Conservation (phyloP, 352 stramenopile genomes). For the Phytophthora cryptogea region DNA sequence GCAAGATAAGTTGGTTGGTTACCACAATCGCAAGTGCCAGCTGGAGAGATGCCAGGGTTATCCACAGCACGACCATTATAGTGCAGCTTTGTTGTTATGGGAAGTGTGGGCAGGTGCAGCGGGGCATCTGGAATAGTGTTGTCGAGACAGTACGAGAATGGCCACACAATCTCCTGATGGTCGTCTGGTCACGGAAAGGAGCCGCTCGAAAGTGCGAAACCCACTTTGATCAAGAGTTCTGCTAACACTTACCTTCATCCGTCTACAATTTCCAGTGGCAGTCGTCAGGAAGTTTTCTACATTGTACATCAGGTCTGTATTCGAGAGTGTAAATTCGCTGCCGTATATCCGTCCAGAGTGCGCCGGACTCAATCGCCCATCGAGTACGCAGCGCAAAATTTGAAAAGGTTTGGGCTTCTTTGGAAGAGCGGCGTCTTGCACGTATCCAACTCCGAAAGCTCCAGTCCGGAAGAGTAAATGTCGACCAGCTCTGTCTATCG, state of each 20-base stretch:
- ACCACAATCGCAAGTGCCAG: background rate
- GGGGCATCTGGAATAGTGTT: background rate
- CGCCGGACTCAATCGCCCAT: constrained; percentile 33
- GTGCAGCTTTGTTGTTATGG: background rate
- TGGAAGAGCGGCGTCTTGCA: constrained; percentile 34
- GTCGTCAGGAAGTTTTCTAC: background rate
- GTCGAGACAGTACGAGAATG: background rate
- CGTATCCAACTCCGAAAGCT: constrained; percentile 49
- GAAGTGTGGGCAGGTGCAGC: background rate
- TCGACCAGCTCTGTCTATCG: constrained; percentile 63
- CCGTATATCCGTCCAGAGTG: constrained; percentile 15
- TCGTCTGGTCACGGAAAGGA: background rate
- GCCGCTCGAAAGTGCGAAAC: too few species aligned
- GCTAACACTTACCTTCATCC: too few species aligned
- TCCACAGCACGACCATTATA: background rate
- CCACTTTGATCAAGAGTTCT: too few species aligned
- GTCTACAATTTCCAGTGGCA: too few species aligned
- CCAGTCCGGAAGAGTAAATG: constrained; percentile 70
- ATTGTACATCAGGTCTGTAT: constrained; percentile 4
- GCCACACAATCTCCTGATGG: background rate
- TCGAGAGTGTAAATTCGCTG: constrained; percentile 21
- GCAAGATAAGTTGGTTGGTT: background rate
- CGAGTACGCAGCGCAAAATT: constrained; percentile 47
- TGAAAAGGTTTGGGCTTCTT: constrained; percentile 41
- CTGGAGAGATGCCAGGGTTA: background rate